These are phyloP conservation scores for Sclerotinia nivalis DNA, from an alignment of 2,329 filamentous ascomycete genomes.

Conservation along the genomic window DNA sequence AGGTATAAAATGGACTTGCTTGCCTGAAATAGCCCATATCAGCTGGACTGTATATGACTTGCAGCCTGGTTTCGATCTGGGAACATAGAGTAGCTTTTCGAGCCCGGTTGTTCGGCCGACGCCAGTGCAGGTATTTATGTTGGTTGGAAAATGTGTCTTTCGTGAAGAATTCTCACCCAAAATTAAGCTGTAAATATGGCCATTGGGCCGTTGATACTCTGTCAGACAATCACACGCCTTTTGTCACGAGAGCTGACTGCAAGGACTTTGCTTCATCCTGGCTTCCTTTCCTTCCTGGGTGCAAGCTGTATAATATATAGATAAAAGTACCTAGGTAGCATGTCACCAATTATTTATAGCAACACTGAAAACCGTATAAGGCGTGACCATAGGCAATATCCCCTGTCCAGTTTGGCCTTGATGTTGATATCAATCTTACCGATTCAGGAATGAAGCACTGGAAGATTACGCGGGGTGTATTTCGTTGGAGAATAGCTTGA, in stretches of 20 bases:
- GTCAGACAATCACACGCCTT: no score
- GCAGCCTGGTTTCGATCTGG: conserved; percentile 7
- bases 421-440: background rate
- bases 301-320: background rate
- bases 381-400: background rate
- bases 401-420: background rate
- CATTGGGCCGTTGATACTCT: no score
- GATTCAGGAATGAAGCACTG: background rate
- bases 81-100: background rate
- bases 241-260: background rate
- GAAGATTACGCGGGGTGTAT: no score
- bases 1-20: no score
- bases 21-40: background rate
- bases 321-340: background rate
- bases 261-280: no score
- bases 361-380: background rate
- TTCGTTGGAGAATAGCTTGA: background rate
- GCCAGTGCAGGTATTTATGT: background rate
- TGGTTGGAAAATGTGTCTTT: background rate
- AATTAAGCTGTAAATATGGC: no score
- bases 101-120: background rate
- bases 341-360: background rate
- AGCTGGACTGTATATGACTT: background rate
- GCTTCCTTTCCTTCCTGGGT: background rate
- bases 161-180: background rate